Evolutionary conservation across 2,329 filamentous ascomycete genomes (phyloP), one percentile per base, ranked within the genome.

Genomic region (Scedosporium apiospermum): DNA sequence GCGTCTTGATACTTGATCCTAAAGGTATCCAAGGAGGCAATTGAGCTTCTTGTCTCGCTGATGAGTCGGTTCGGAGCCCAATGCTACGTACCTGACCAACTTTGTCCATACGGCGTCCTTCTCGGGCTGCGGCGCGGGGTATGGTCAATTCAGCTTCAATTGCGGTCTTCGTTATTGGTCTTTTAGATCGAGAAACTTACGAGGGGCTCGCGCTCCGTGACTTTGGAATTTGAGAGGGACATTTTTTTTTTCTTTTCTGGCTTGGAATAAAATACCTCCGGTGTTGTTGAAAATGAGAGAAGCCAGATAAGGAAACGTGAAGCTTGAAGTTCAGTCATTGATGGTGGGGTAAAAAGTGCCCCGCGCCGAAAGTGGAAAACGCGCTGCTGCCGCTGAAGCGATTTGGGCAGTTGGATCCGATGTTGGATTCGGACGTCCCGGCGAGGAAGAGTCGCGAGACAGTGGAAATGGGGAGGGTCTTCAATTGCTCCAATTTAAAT

Each of bases 1-100:
- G 85, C 82, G 69, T 91, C 88, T 62, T 77, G 76, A 71, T 91
- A 92, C 41, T 79, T 82, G 65, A 85, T 81, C 69, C 84, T 86
- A 65, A 63, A 18, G 18, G 18, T 42, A 1, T 34, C 30, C n/a
- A 57, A n/a, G 14, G 27, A 10, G 30, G 5, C 18, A 62, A n/a
- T 55, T 18, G 30, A 5, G 34, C 44, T 9, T 18, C 27, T 18
- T 51, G 18, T 34, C n/a, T 23, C 14, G 34, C 34, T 55, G 34
- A 63, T 21, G 26, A 9, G 12, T 41, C 14, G 44, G 1, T 62
- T 46, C 6, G 26, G 41, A 55, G 38, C 49, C 18, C 46, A 16
- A 38, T 41, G 41, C 18, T 65, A 67, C 73, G 65, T 76, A 86
- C 83, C 83, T 81, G 66, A 83, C 76, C 6, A 87, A 76, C 68